These are phyloP conservation scores for Picochlorum costavermella DNA, from an alignment of 139 green algal genomes.

Conservation along the genomic window DNA sequence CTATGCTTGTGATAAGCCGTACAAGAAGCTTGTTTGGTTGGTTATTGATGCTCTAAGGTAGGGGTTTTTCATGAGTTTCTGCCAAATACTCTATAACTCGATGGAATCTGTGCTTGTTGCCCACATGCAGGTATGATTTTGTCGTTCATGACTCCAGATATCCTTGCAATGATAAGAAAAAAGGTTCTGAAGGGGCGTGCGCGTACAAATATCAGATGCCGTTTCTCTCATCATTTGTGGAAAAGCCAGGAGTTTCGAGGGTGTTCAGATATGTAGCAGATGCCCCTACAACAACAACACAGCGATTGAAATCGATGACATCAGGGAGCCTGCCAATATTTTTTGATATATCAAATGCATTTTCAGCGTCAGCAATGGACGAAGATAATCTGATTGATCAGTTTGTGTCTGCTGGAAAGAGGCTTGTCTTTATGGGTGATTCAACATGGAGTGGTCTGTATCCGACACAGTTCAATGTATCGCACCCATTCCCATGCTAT, in stretches of 20 bases:
- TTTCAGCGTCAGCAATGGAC: constrained; percentile 57
- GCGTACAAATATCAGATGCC: constrained; percentile 29
- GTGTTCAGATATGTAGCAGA: constrained; percentile 71
- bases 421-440: constrained; percentile 72
- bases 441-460: constrained; percentile 89
- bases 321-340: constrained; percentile 90
- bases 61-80: constrained; percentile 13
- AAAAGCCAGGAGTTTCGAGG: background rate
- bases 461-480: constrained; percentile 38
- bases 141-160: constrained; percentile 25
- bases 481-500: constrained; percentile 79
- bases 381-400: constrained; percentile 93
- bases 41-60: constrained; percentile 74
- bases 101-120: too few relatives aligned
- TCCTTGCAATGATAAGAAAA: constrained; percentile 1
- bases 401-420: constrained; percentile 39
- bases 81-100: too few relatives aligned
- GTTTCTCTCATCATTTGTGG: constrained; percentile 10
- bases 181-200: background rate
- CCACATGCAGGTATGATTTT: constrained; percentile 25
- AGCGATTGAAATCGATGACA: constrained; percentile 71
- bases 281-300: constrained; percentile 86
- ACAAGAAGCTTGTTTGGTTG: constrained; percentile 48
- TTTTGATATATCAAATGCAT: constrained; percentile 79
- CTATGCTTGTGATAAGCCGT: constrained; percentile 8